phyloP scores from a whole-genome alignment of 2,329 filamentous ascomycete genomes.

The Parasarocladium wereldwijsianum region DNA sequence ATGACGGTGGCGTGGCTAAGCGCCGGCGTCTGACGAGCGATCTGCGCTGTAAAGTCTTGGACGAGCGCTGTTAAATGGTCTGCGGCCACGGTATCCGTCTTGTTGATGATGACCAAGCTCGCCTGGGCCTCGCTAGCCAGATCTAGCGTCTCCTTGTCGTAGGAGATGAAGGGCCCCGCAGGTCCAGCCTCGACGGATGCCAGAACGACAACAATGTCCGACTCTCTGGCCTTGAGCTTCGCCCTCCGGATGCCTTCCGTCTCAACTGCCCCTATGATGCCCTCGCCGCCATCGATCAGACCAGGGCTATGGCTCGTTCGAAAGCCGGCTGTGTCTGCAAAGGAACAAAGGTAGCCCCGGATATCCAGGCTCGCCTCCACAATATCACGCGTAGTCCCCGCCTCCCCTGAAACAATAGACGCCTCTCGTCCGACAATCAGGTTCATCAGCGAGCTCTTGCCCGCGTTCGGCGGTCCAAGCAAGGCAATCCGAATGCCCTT shows the following conservation, averaged over 20 bases:
- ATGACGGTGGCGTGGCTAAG: conserved; percentile 17
- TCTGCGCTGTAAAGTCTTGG: conserved; percentile 18
- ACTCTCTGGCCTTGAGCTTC: conserved; percentile 63
- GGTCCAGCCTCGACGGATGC: conserved; percentile 50
- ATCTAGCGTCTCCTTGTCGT: conserved; percentile 39
- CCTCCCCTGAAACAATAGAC: conserved; percentile 85
- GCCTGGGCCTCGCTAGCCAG: conserved; percentile 34
- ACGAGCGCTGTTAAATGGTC: conserved; percentile 23
- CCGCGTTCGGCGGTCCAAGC: conserved; percentile 82
- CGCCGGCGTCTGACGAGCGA: conserved; percentile 9
- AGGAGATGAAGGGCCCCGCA: conserved; percentile 27
- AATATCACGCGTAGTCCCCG: conserved; percentile 86
- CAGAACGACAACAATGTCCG: conserved; percentile 74
- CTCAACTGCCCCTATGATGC: conserved; percentile 57
- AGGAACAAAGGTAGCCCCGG: conserved; percentile 77
- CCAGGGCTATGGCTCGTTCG: conserved; percentile 28
- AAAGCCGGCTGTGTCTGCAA: conserved; percentile 90
- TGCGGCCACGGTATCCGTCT: conserved; percentile 34
- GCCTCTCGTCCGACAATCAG: conserved; percentile 80
- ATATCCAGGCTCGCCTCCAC: conserved; percentile 86
- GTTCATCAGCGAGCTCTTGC: conserved; percentile 91
- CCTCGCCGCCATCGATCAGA: conserved; percentile 6
- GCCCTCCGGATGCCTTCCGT: conserved; percentile 82
- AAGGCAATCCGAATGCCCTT: conserved; percentile 78
- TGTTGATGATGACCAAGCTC: conserved; percentile 46